Evolutionary conservation across 805 yeast species (phyloP).

Genomic region (Suhomyces tanzawaensis): DNA sequence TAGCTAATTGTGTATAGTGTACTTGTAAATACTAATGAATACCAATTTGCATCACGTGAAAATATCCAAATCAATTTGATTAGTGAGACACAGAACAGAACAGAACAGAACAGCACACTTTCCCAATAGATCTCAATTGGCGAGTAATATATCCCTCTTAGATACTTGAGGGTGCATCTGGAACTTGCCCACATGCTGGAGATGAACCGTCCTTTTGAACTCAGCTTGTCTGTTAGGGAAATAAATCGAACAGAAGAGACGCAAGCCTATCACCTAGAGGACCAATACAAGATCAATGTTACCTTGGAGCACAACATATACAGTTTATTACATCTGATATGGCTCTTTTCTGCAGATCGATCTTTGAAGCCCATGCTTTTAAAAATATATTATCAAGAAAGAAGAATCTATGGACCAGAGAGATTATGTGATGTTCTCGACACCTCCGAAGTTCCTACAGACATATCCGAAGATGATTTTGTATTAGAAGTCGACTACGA

Average conservation of each 20-base stretch:
- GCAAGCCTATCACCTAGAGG: neutral
- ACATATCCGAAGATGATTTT: conserved; percentile 8
- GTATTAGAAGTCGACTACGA: conserved; percentile 24
- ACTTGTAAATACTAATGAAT: neutral
- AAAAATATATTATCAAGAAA: conserved; percentile 12
- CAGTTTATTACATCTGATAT: conserved; percentile 27
- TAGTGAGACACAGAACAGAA: no score
- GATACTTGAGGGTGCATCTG: neutral
- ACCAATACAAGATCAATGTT: conserved; percentile 13
- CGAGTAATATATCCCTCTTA: neutral
- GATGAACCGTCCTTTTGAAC: conserved; percentile 21
- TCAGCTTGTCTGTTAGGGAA: conserved; percentile 12
- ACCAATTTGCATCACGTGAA: neutral
- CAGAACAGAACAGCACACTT: neutral
- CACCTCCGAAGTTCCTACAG: conserved; percentile 4
- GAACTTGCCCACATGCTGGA: neutral
- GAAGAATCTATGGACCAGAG: conserved; percentile 11
- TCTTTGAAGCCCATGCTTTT: conserved; percentile 26
- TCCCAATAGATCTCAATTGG: neutral
- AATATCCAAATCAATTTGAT: neutral
- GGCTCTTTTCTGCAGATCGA: conserved; percentile 25
- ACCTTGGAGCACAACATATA: conserved; percentile 23
- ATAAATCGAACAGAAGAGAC: conserved; percentile 1
- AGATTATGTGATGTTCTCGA: conserved; percentile 14
- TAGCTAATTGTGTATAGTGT: neutral